Conservation (phyloP, 441 rosid genomes). For the Dalechampia spathulata region DNA sequence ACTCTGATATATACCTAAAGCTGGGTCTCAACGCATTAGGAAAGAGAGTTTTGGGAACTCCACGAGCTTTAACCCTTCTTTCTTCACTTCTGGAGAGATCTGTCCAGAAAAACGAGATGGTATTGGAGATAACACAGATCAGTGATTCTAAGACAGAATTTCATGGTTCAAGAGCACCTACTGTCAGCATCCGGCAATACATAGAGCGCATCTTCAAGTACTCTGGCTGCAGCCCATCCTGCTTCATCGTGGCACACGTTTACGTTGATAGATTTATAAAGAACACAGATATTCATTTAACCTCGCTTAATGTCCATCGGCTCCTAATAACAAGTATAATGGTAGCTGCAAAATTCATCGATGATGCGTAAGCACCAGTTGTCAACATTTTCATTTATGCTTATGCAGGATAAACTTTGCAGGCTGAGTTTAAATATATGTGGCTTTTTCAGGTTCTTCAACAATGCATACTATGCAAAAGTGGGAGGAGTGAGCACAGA, state of each 20-base stretch:
- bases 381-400: neutral
- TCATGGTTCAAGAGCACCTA: conserved; percentile 59
- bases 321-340: conserved; percentile 69
- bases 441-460: conserved; percentile 53
- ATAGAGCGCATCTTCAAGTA: conserved; percentile 77
- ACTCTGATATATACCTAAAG: conserved; percentile 39
- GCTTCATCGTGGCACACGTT: conserved; percentile 67
- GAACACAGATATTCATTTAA: conserved; percentile 40
- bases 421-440: neutral
- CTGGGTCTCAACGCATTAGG: conserved; percentile 54
- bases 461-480: conserved; percentile 83
- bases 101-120: conserved; percentile 39
- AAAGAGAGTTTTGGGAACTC: conserved; percentile 37
- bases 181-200: conserved; percentile 56
- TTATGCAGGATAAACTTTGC: neutral
- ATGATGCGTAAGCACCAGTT: conserved; percentile 51
- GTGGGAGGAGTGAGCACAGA: conserved; percentile 83
- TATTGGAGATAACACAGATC: conserved; percentile 18
- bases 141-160: conserved; percentile 41
- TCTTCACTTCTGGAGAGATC: conserved; percentile 60
- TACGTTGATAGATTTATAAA: conserved; percentile 59
- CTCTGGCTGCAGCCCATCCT: conserved; percentile 75
- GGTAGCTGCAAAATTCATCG: conserved; percentile 75
- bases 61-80: conserved; percentile 46
- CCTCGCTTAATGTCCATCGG: conserved; percentile 68